A percentile compares a stretch with the other conserved stretches of the same genome.
Evolutionary conservation across 2,329 filamentous ascomycete species (phyloP).

Genomic region (Cadophora sp.): DNA sequence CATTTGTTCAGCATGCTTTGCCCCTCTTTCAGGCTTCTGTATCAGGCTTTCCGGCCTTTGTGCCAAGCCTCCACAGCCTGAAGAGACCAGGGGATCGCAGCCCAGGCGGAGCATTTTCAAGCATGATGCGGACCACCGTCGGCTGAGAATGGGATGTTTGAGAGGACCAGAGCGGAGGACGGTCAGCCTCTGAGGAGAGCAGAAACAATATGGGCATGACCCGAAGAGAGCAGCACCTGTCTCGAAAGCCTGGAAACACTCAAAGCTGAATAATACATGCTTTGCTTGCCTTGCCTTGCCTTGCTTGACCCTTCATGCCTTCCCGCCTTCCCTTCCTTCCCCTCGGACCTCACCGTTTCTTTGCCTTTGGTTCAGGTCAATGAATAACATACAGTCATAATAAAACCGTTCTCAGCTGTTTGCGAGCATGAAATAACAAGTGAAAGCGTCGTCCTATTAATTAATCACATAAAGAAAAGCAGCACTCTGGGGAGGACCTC

Average conservation of each 20-base stretch:
- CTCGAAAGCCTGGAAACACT: background rate
- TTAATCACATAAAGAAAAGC: background rate
- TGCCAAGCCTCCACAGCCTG: slow-evolving; percentile 11
- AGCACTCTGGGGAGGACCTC: background rate
- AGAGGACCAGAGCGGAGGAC: background rate
- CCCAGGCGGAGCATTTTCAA: slow-evolving; percentile 17
- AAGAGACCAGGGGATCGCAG: background rate
- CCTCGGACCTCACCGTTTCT: background rate
- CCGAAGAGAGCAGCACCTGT: background rate
- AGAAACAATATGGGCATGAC: background rate
- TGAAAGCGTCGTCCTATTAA: background rate
- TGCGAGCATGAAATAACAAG: background rate
- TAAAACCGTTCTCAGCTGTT: background rate
- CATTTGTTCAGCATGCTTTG: slow-evolving; percentile 8
- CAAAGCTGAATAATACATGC: background rate
- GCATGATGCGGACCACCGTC: slow-evolving; percentile 18
- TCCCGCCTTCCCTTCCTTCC: background rate
- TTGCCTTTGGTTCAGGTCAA: background rate
- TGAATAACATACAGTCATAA: background rate
- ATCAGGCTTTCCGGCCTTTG: slow-evolving; percentile 25
- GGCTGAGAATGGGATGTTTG: background rate
- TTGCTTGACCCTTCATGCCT: background rate
- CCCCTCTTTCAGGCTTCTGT: slow-evolving; percentile 32
- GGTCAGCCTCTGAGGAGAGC: too few species aligned
- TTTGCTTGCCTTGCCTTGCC: too few species aligned